Evolutionary conservation across 106 monocot genomes (phyloP).

Genomic region (Gastrodia elata): DNA sequence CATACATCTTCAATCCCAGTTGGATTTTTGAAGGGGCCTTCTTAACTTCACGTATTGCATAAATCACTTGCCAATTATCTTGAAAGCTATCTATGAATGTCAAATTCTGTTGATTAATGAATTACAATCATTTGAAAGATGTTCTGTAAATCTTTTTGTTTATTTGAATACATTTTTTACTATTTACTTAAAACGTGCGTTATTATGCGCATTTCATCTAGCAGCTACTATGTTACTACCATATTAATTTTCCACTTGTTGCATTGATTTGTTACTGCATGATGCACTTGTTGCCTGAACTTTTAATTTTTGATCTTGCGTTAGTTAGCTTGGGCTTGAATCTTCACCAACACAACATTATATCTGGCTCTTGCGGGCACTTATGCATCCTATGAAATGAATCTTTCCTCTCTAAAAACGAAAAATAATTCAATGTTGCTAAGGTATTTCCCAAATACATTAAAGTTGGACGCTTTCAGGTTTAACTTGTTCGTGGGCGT

Average conservation of each 20-base stretch:
- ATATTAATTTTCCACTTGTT: not conserved
- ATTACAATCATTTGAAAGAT: not conserved
- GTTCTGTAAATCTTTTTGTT: not conserved
- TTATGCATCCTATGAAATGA: not conserved
- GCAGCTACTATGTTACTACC: not conserved
- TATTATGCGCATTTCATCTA: not conserved
- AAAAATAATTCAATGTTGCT: not conserved
- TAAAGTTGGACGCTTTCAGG: too few species aligned
- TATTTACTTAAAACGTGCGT: not conserved
- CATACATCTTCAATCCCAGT: not conserved
- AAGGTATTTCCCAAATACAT: not conserved
- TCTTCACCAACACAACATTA: not conserved
- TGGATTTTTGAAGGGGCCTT: not conserved
- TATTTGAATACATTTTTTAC: not conserved
- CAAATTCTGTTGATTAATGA: not conserved
- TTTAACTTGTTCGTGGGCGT: not conserved
- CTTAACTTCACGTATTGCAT: not conserved
- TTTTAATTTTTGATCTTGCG: not conserved
- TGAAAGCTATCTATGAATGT: not conserved
- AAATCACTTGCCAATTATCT: not conserved
- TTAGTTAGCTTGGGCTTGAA: not conserved
- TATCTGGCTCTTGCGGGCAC: not conserved
- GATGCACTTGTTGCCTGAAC: not conserved
- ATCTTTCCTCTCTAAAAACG: not conserved
- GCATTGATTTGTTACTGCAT: not conserved